phyloP scores from a whole-genome alignment of 805 yeast genomes.

The Candida awuae region DNA sequence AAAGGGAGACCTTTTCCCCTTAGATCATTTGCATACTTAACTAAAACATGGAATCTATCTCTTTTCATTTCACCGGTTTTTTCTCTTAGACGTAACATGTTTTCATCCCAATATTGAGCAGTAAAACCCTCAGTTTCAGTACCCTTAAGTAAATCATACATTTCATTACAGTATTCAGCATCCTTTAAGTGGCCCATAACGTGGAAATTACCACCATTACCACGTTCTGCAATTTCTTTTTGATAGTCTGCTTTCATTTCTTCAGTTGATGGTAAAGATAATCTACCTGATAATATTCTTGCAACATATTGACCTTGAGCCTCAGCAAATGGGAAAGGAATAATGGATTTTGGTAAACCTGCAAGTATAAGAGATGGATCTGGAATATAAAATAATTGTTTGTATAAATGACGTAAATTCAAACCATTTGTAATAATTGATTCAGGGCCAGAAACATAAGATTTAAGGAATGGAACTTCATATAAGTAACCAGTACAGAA shows the following conservation, averaged over 20 bases:
- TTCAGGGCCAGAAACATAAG: constrained; percentile 21
- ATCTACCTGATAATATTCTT: constrained; percentile 35
- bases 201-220: constrained; percentile 44
- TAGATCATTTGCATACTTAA: constrained; percentile 23
- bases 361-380: constrained; percentile 38
- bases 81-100: constrained; percentile 20
- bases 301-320: constrained; percentile 39
- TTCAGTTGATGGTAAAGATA: constrained; percentile 32
- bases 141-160: constrained; percentile 30
- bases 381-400: constrained; percentile 38
- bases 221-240: constrained; percentile 33
- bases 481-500: constrained; percentile 74
- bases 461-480: constrained; percentile 52
- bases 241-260: constrained; percentile 31
- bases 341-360: constrained; percentile 38
- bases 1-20: constrained; percentile 22
- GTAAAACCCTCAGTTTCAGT: constrained; percentile 30
- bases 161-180: constrained; percentile 45
- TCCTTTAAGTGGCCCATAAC: constrained; percentile 50
- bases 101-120: constrained; percentile 27
- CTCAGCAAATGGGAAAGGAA: constrained; percentile 45
- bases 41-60: constrained; percentile 22
- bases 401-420: constrained; percentile 33
- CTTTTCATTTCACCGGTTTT: constrained; percentile 24
- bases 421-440: constrained; percentile 29